Evolutionary conservation across 225 moss, liverwort and hornwort genomes (phyloP).

Genomic region (Sphagnum tenellum): DNA sequence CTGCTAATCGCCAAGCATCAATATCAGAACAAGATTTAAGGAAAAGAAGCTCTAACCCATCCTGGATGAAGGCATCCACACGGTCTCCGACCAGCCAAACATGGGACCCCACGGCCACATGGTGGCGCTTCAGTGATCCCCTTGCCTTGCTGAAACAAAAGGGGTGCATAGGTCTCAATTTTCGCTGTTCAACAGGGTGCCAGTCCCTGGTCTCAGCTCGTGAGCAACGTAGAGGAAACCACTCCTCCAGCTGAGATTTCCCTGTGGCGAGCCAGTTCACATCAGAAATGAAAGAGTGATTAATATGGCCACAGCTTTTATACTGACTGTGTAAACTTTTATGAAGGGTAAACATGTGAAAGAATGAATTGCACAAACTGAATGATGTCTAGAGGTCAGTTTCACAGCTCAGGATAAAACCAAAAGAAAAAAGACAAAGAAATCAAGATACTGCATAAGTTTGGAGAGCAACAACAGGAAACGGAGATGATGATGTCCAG

Average conservation of each 20-base stretch:
- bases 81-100: slow-evolving; percentile 36
- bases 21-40: background rate
- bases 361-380: background rate
- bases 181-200: slow-evolving; percentile 15
- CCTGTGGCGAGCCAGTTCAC: slow-evolving; percentile 19
- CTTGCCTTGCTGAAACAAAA: slow-evolving; percentile 3
- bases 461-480: too few relatives aligned
- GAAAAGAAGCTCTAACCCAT: slow-evolving; percentile 24
- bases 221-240: slow-evolving; percentile 29
- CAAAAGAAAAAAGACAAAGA: too few relatives aligned
- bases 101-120: slow-evolving; percentile 16
- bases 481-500: too few relatives aligned
- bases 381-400: background rate
- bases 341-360: background rate
- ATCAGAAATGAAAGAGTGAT: background rate
- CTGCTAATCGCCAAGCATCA: background rate
- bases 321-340: too few relatives aligned
- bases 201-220: slow-evolving; percentile 28
- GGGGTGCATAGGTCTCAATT: slow-evolving; percentile 52
- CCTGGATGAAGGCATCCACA: slow-evolving; percentile 50
- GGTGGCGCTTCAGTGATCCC: slow-evolving; percentile 32
- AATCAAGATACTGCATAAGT: too few relatives aligned
- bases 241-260: slow-evolving; percentile 29
- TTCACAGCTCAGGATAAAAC: too few relatives aligned
- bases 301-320: too few relatives aligned